Evolutionary conservation across 2,329 filamentous ascomycete genomes (phyloP), one percentile per base, ranked within the genome.

Genomic region (Xylaria sp.): DNA sequence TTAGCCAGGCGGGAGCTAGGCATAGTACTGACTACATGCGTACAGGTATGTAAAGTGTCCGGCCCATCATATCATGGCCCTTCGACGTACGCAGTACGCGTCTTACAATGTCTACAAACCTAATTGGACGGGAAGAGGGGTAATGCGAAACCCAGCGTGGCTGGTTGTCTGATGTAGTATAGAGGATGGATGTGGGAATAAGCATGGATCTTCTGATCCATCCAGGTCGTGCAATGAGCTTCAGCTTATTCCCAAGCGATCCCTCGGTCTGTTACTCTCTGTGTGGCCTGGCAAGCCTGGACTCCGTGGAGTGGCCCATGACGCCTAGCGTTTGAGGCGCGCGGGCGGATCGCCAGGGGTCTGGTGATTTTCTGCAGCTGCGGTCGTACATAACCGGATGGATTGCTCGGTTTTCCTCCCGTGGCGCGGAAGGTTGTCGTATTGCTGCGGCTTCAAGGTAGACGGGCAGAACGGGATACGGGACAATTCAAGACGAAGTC

Each of bases 131-230:
- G 20, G 48, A 48, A 50, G 48, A 34, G 26, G 48, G 51, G 40
- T 48, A 48, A 50, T 50, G 49, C 51, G 50, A 61, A 61, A 44
- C 53, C 59, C 53, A 56, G 41, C 41, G 38, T 61, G 50, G 43
- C 29, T 42, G 52, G 46, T 42, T 52, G 46, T 55, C 58, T 37
- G 39, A 43, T 29, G 43, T 44, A 47, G 54, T 51, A 52, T 47
- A 57, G 48, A 54, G 8, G 34, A 52, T 48, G 48, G 24, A n/a
- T n/a, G 24, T 26, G 9, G 24, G 24, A 34, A 34, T 34, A 6
- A 7, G 9, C 8, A 34, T 34, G 29, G 29, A 13, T 7, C 16
- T 34, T 34, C 5, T 13, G 29, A 34, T 13, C 11, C 9, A 34
- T n/a, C n/a, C n/a, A 34, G 9, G 29, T 13, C 29, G 29, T 6